Conservation (phyloP, 345 rosid species). For the Kandelia obovata region DNA sequence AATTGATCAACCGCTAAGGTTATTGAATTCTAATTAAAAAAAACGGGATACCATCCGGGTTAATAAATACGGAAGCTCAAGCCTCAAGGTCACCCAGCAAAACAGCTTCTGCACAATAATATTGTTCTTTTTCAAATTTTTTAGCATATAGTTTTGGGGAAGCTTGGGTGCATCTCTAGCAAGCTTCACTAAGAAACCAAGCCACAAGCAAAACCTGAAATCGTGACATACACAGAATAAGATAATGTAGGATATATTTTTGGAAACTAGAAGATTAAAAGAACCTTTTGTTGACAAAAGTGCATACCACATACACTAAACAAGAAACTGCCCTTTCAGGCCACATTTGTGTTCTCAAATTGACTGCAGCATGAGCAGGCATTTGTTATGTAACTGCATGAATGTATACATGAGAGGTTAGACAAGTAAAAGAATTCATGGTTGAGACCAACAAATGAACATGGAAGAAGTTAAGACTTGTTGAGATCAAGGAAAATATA, state of each 20-base stretch:
- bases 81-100: slow-evolving; percentile 19
- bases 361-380: slow-evolving; percentile 59
- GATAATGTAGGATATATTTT: background rate
- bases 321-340: slow-evolving; percentile 55
- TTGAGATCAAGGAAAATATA: too few species aligned
- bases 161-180: slow-evolving; percentile 36
- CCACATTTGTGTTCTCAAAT: slow-evolving; percentile 43
- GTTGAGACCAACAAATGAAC: background rate
- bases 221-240: background rate
- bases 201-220: slow-evolving; percentile 50
- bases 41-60: slow-evolving; percentile 16
- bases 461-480: background rate
- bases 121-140: slow-evolving; percentile 11
- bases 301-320: slow-evolving; percentile 52
- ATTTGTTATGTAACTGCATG: slow-evolving; percentile 46
- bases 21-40: background rate
- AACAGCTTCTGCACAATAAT: slow-evolving; percentile 35
- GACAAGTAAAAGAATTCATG: background rate
- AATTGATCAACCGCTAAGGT: slow-evolving; percentile 4
- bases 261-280: background rate
- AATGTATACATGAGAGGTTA: background rate
- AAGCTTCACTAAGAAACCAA: slow-evolving; percentile 45
- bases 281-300: background rate
- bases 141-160: slow-evolving; percentile 30
- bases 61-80: slow-evolving; percentile 20